Conservation (phyloP, 1,139 yeast genomes). For the Arxiozyma telluris region DNA sequence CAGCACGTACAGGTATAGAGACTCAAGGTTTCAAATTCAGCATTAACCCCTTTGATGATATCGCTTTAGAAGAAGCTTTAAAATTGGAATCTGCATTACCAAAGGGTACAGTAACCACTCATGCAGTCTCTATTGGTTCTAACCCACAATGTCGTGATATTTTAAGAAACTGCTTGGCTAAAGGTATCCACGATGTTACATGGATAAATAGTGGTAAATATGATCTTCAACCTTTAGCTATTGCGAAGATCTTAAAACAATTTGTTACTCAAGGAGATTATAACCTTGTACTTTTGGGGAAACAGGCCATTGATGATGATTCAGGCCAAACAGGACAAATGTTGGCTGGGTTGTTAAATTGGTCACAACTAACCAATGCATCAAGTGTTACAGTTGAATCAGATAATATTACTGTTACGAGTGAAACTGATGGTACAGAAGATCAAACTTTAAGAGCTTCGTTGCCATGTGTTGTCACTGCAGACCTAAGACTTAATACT, state of each 20-base stretch:
- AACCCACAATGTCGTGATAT: conserved; percentile 81
- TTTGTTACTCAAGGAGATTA: conserved; percentile 62
- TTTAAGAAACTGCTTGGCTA: conserved; percentile 82
- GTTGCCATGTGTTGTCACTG: conserved; percentile 79
- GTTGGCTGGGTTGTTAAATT: conserved; percentile 83
- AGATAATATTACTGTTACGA: conserved; percentile 60
- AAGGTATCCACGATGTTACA: conserved; percentile 85
- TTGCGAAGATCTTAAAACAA: conserved; percentile 75
- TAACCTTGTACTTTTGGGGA: conserved; percentile 80
- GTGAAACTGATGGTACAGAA: conserved; percentile 88
- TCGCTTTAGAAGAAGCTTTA: conserved; percentile 89
- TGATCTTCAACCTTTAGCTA: conserved; percentile 72
- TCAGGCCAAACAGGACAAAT: conserved; percentile 96
- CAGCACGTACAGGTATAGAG: conserved; percentile 77
- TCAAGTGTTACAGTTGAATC: conserved; percentile 58
- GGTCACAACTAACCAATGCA: conserved; percentile 99
- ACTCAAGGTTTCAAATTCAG: conserved; percentile 86
- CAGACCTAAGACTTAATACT: conserved; percentile 86
- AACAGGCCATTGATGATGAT: conserved; percentile 95
- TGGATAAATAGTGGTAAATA: conserved; percentile 54
- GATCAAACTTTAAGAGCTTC: conserved; percentile 70
- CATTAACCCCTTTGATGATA: conserved; percentile 95
- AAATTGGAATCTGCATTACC: conserved; percentile 62
- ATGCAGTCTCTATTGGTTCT: conserved; percentile 81
- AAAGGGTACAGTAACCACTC: conserved; percentile 69